These are phyloP conservation scores for Calvatia gigantea DNA, from an alignment of 768 basidiomycete species.

Conservation along the genomic window DNA sequence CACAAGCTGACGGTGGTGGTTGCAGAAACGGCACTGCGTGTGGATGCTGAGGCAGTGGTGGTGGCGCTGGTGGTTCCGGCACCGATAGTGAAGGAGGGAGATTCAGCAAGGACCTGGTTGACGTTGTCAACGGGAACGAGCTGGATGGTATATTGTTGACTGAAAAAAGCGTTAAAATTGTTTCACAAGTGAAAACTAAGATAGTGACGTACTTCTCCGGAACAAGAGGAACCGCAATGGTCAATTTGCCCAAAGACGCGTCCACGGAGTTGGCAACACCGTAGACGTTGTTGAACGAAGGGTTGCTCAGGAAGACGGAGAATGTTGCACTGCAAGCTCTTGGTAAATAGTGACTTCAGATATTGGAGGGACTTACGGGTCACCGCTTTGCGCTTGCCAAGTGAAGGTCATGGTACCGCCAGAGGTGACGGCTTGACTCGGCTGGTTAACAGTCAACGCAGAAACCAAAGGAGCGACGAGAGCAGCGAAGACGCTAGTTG, in stretches of 20 bases:
- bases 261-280: slow-evolving; percentile 56
- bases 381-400: slow-evolving; percentile 41
- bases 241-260: slow-evolving; percentile 28
- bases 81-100: slow-evolving; percentile 40
- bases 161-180: not conserved
- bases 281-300: slow-evolving; percentile 46
- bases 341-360: not conserved
- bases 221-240: slow-evolving; percentile 44
- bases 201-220: slow-evolving; percentile 38
- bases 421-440: slow-evolving; percentile 28
- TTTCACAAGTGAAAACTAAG: not conserved
- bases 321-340: slow-evolving; percentile 24
- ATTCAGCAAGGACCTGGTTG: slow-evolving; percentile 37
- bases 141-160: slow-evolving; percentile 39
- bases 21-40: slow-evolving; percentile 2
- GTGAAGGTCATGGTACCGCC: slow-evolving; percentile 32
- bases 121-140: slow-evolving; percentile 45
- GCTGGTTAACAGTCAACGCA: slow-evolving; percentile 43
- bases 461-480: slow-evolving; percentile 43
- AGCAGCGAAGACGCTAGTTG: slow-evolving; percentile 34
- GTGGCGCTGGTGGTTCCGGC: slow-evolving; percentile 18
- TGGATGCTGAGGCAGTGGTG: not conserved
- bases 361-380: slow-evolving; percentile 33
- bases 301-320: slow-evolving; percentile 46
- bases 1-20: slow-evolving; percentile 11